Evolutionary conservation across 768 basidiomycete genomes (phyloP).

Genomic region (Cyathus striatus): DNA sequence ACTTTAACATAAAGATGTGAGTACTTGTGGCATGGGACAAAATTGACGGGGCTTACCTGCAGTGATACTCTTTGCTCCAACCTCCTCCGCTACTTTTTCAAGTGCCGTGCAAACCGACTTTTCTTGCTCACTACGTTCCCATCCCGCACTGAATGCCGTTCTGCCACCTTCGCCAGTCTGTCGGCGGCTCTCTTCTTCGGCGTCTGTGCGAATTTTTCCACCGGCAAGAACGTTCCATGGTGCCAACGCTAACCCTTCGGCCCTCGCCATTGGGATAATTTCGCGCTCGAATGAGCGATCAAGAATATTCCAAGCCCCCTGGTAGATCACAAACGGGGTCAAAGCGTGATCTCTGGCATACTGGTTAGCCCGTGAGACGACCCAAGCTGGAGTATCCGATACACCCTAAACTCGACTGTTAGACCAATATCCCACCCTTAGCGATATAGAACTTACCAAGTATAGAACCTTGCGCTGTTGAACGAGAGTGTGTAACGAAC

Average conservation of each 20-base stretch:
- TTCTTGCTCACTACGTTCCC: slow-evolving; percentile 43
- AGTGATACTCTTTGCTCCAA: too few relatives aligned
- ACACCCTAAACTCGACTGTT: background rate
- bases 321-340: slow-evolving; percentile 9
- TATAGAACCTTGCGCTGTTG: slow-evolving; percentile 46
- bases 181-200: slow-evolving; percentile 14
- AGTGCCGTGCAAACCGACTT: slow-evolving; percentile 34
- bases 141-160: slow-evolving; percentile 16
- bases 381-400: slow-evolving; percentile 7
- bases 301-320: slow-evolving; percentile 9
- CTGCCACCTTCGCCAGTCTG: slow-evolving; percentile 34
- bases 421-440: background rate
- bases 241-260: slow-evolving; percentile 25
- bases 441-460: slow-evolving; percentile 15
- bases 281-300: too few relatives aligned
- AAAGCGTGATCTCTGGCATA: too few relatives aligned
- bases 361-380: too few relatives aligned
- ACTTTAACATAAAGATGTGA: slow-evolving; percentile 18
- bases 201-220: too few relatives aligned
- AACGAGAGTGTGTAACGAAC: slow-evolving; percentile 45
- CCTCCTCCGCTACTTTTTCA: too few relatives aligned
- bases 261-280: slow-evolving; percentile 20
- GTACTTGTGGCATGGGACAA: slow-evolving; percentile 21
- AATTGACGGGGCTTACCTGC: slow-evolving; percentile 38
- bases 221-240: too few relatives aligned